Base-by-base conservation (phyloP, 2,329 filamentous ascomycete genomes). In the Penicillium decumbens region DNA sequence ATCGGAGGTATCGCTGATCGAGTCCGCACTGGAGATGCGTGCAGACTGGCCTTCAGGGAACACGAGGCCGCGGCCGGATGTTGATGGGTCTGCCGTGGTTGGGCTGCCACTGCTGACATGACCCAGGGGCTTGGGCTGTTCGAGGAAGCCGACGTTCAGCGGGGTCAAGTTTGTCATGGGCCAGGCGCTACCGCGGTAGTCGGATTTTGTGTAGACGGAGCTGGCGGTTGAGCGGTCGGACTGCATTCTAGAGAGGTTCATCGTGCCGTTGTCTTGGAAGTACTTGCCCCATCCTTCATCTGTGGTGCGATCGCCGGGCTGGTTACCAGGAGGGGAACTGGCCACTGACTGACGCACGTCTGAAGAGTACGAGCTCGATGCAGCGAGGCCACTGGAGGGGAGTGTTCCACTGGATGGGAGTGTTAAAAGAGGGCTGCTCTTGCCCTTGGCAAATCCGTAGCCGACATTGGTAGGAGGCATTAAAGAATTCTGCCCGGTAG, bases 211-310 rank as follows among this genome's bases (percentile, higher is more conserved):
- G 35, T 62, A 59, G 6, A 61, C 49, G 3, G 67, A 65, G 44
- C 54, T 53, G 51, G 61, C 38, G 49, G 58, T 58, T 6, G 55
- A 45, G 53, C 65, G 49, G 47, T 67, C 41, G 50, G 64, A 60
- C 24, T 62, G 53, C 49, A 55, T 56, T 37, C 57, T 56, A 12
- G 48, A 51, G n/a, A 66, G 51, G 33, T 61, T 61, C 7, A 60
- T 61, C 10, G 61, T 47, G 41, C 44, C 63, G 29, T 71, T 67
- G 41, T 70, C 65, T 43, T 73, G 65, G 59, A 77, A 77, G 59
- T 77, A 77, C 45, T 71, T 73, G 51, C 71, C 67, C 75, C 75
- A 77, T 38, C 74, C 74, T 56, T 75, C 74, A 41, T 76, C 69
- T 1, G 74, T 75, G 29, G 65, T 67, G 33, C 73, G 68, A 49